Percentiles rank a stretch among this genome's conserved stretches.
Conservation (phyloP, 73 alveolate genomes). For the Paramecium octaurelia region DNA sequence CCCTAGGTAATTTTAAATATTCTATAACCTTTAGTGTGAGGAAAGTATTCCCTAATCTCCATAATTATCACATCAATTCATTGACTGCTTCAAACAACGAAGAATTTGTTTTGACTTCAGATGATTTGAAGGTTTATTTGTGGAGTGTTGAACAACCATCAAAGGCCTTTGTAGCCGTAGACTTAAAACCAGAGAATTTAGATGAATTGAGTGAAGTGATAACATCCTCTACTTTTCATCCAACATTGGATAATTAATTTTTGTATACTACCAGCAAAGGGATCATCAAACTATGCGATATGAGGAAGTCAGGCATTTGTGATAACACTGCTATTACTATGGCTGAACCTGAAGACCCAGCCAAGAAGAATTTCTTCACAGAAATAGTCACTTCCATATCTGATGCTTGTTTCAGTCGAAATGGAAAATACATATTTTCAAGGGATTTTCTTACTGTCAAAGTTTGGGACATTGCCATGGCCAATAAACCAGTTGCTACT, state of each 20-base stretch:
- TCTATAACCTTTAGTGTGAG: neutral
- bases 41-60: constrained; percentile 60
- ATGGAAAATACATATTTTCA: constrained; percentile 67
- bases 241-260: constrained; percentile 63
- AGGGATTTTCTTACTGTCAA: constrained; percentile 79
- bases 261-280: constrained; percentile 74
- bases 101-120: constrained; percentile 58
- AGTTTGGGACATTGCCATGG: constrained; percentile 79
- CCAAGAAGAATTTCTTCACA: constrained; percentile 80
- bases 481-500: constrained; percentile 68
- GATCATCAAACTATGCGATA: constrained; percentile 70
- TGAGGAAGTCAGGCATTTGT: constrained; percentile 68
- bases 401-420: constrained; percentile 67
- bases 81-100: constrained; percentile 57
- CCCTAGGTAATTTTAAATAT: neutral
- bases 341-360: constrained; percentile 77
- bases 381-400: constrained; percentile 77
- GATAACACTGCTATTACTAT: constrained; percentile 67
- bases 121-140: constrained; percentile 60
- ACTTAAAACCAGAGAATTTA: constrained; percentile 75
- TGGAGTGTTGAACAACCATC: constrained; percentile 60
- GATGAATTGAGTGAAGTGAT: constrained; percentile 82
- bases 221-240: constrained; percentile 76
- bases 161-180: constrained; percentile 66
- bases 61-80: constrained; percentile 61